Evolutionary conservation across 495 filamentous ascomycete genomes (phyloP).

Genomic region (Ramalina intermedia): DNA sequence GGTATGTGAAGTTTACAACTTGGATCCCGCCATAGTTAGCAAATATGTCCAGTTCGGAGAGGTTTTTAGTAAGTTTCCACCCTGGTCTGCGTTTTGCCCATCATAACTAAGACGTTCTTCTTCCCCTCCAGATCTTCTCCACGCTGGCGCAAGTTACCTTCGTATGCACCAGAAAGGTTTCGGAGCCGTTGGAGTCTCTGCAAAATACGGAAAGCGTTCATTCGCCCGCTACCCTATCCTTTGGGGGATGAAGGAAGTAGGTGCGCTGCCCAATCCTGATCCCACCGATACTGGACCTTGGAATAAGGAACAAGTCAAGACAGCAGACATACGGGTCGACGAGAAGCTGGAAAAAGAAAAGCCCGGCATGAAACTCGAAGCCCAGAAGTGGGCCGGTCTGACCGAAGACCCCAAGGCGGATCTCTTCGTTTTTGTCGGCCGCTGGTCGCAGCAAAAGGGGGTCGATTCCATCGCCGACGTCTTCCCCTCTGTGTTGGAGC

Average conservation of each 20-base stretch:
- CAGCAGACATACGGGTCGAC: conserved; percentile 41
- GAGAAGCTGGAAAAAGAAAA: conserved; percentile 39
- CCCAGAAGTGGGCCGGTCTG: conserved; percentile 63
- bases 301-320: conserved; percentile 39
- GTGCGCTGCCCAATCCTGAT: conserved; percentile 58
- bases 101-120: too few relatives aligned
- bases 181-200: conserved; percentile 57
- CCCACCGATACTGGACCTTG: conserved; percentile 59
- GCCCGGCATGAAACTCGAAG: conserved; percentile 44
- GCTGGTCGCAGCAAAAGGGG: conserved; percentile 68
- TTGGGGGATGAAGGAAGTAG: conserved; percentile 56
- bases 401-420: conserved; percentile 51
- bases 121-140: conserved; percentile 30
- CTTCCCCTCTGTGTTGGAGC: conserved; percentile 52
- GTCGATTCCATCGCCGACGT: conserved; percentile 65
- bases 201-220: conserved; percentile 58
- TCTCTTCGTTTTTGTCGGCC: conserved; percentile 61
- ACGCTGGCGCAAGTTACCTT: conserved; percentile 56
- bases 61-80: conserved; percentile 36
- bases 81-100: background rate
- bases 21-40: conserved; percentile 29
- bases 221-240: conserved; percentile 65
- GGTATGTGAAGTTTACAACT: conserved; percentile 57
- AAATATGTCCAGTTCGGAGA: conserved; percentile 56
- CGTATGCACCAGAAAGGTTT: conserved; percentile 60